Evolutionary conservation across 2,329 filamentous ascomycete genomes (phyloP).

Genomic region (Epichloe coenophiala): DNA sequence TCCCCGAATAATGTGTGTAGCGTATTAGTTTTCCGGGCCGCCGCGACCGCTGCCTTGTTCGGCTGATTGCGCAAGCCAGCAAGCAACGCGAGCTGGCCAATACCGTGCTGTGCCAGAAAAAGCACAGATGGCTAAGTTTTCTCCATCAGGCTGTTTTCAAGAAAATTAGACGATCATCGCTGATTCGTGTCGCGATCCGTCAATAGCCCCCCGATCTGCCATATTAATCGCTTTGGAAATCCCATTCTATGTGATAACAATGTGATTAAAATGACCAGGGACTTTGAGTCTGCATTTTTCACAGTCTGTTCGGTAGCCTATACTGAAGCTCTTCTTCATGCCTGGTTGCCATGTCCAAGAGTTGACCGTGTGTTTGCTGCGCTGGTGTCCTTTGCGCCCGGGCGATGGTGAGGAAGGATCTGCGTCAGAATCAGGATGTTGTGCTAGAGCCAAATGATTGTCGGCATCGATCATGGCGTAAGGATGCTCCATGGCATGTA

Average conservation of each 20-base stretch:
- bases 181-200: not conserved
- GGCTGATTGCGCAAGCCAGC: not conserved
- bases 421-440: conserved; percentile 16
- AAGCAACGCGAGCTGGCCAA: too few relatives aligned
- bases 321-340: conserved; percentile 60
- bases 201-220: not conserved
- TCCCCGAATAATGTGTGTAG: not conserved
- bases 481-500: conserved; percentile 26
- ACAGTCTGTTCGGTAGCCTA: conserved; percentile 66
- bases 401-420: conserved; percentile 32
- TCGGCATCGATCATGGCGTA: conserved; percentile 26
- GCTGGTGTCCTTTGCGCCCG: conserved; percentile 39
- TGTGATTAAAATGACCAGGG: conserved; percentile 71
- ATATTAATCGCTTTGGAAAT: not conserved
- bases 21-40: not conserved
- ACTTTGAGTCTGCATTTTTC: conserved; percentile 65
- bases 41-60: not conserved
- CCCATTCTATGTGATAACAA: conserved; percentile 46
- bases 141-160: too few relatives aligned
- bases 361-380: conserved; percentile 46
- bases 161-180: not conserved
- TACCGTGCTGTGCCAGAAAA: too few relatives aligned
- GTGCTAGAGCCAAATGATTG: conserved; percentile 9
- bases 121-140: not conserved
- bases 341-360: conserved; percentile 47